phyloP scores from a whole-genome alignment of 805 yeast genomes.

The Teunomyces kruisii region DNA sequence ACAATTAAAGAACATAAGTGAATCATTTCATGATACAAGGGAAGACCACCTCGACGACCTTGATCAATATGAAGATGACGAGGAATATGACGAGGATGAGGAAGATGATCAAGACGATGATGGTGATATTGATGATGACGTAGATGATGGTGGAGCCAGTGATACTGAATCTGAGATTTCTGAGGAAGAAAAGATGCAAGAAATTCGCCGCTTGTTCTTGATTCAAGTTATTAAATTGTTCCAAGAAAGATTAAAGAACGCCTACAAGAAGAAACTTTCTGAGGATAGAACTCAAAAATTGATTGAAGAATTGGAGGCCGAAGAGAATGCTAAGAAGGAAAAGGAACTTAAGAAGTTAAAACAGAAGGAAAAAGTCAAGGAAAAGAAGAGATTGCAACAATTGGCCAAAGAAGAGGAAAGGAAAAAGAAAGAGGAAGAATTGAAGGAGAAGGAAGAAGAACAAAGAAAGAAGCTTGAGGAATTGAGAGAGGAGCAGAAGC shows the following conservation, averaged over 20 bases:
- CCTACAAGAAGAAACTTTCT: slow-evolving; percentile 79
- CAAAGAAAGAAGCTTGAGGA: slow-evolving; percentile 31
- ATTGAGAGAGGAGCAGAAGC: slow-evolving; percentile 36
- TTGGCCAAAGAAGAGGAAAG: slow-evolving; percentile 63
- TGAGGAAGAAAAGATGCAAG: slow-evolving; percentile 67
- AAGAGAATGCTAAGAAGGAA: slow-evolving; percentile 61
- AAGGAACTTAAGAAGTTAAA: slow-evolving; percentile 64
- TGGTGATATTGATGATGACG: slow-evolving; percentile 33
- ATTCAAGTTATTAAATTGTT: slow-evolving; percentile 76
- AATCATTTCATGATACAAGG: slow-evolving; percentile 9
- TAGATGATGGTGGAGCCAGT: slow-evolving; percentile 40
- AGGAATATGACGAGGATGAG: slow-evolving; percentile 6
- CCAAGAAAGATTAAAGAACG: slow-evolving; percentile 68
- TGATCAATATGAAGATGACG: slow-evolving; percentile 20
- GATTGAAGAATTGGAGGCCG: slow-evolving; percentile 69
- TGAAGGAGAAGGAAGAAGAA: slow-evolving; percentile 37
- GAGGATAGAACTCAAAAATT: slow-evolving; percentile 66
- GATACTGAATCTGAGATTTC: slow-evolving; percentile 37
- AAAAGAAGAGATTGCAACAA: slow-evolving; percentile 63
- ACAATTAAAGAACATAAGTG: not conserved
- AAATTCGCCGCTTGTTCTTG: slow-evolving; percentile 77
- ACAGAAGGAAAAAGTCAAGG: slow-evolving; percentile 68
- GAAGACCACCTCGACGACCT: slow-evolving; percentile 32
- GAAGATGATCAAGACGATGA: slow-evolving; percentile 6
- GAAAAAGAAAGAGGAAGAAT: slow-evolving; percentile 53